Evolutionary conservation across 306 rosid genomes (phyloP).

Genomic region (Quercus parvula): DNA sequence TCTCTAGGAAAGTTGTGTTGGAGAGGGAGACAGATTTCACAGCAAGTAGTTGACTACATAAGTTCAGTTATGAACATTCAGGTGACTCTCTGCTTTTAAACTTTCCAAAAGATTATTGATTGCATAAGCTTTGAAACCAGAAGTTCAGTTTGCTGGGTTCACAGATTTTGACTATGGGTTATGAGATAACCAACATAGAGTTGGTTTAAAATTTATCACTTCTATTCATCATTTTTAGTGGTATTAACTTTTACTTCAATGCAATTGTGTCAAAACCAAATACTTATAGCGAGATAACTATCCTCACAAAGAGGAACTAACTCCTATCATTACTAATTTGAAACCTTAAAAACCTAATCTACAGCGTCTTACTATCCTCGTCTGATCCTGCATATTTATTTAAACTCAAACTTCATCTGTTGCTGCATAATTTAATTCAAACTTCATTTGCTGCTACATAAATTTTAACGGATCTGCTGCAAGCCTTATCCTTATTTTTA

Average conservation of each 20-base stretch:
- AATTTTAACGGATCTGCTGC: too few relatives aligned
- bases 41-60: constrained; percentile 29
- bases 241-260: not conserved
- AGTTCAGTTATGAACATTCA: constrained; percentile 40
- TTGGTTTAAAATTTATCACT: not conserved
- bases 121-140: not conserved
- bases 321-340: too few relatives aligned
- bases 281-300: not conserved
- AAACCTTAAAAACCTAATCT: too few relatives aligned
- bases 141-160: not conserved
- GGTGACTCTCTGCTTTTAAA: constrained; percentile 43
- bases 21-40: constrained; percentile 40
- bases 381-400: too few relatives aligned
- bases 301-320: too few relatives aligned
- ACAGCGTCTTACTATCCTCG: too few relatives aligned
- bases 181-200: not conserved
- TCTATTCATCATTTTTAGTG: not conserved
- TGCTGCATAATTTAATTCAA: too few relatives aligned
- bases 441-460: too few relatives aligned
- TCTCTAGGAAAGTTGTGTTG: constrained; percentile 33
- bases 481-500: too few relatives aligned
- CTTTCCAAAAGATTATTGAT: not conserved
- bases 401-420: too few relatives aligned
- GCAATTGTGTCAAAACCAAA: not conserved
- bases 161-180: not conserved